A percentile compares a stretch with the other conserved stretches of the same genome.
phyloP scores from a whole-genome alignment of 2,329 filamentous ascomycete species.

The Aspergillus sp. region DNA sequence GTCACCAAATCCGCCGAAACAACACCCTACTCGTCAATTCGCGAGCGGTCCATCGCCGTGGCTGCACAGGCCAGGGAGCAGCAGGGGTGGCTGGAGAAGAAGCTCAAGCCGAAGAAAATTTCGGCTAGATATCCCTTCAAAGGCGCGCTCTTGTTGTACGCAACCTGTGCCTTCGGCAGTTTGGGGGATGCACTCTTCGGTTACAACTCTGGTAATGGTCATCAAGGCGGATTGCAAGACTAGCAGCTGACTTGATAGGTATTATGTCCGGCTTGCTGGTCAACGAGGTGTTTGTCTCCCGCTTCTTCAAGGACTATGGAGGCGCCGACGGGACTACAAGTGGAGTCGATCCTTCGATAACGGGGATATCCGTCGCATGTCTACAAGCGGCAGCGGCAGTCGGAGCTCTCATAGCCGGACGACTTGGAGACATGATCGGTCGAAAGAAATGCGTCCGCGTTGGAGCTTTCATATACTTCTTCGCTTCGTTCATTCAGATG shows the following conservation, averaged over 20 bases:
- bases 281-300: constrained; percentile 40
- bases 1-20: too few relatives aligned
- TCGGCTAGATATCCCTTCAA: constrained; percentile 40
- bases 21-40: too few relatives aligned
- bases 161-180: constrained; percentile 42
- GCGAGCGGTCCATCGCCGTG: too few relatives aligned
- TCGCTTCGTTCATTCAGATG: constrained; percentile 38
- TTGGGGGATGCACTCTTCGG: constrained; percentile 44
- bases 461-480: constrained; percentile 39
- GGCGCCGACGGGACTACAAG: constrained; percentile 33
- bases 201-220: constrained; percentile 39
- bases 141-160: constrained; percentile 34
- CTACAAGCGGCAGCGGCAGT: constrained; percentile 38
- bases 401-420: constrained; percentile 34
- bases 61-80: too few relatives aligned
- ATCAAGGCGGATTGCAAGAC: too few relatives aligned
- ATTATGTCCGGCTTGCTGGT: constrained; percentile 44
- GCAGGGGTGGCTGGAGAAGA: constrained; percentile 32
- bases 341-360: constrained; percentile 37
- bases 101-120: constrained; percentile 38
- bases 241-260: constrained; percentile 21
- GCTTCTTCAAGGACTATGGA: constrained; percentile 40
- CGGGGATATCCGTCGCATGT: constrained; percentile 38
- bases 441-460: constrained; percentile 38
- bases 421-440: constrained; percentile 38